These are phyloP conservation scores for Samsoniella hepiali DNA, from an alignment of 2,329 filamentous ascomycete species.

Conservation along the genomic window DNA sequence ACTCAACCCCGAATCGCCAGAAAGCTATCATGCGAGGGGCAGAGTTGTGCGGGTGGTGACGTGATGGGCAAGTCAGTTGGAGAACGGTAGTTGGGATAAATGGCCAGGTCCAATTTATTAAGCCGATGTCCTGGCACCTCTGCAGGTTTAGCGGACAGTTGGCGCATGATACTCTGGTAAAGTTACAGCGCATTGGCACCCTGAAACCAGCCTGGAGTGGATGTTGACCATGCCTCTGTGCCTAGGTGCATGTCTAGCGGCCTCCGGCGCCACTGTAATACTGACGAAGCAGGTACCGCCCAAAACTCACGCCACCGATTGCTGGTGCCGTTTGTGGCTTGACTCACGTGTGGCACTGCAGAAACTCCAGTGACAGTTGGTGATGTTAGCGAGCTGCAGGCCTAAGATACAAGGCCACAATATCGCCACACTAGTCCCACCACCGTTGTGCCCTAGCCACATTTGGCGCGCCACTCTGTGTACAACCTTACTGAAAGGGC, in stretches of 20 bases:
- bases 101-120: background rate
- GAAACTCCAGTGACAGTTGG: background rate
- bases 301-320: background rate
- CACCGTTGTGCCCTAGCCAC: slow-evolving; percentile 8
- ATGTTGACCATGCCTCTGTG: background rate
- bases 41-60: background rate
- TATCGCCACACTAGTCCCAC: slow-evolving; percentile 1
- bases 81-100: background rate
- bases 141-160: background rate
- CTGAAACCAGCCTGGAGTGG: background rate
- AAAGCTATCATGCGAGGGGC: slow-evolving; percentile 6
- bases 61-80: slow-evolving; percentile 3
- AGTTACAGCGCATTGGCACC: background rate
- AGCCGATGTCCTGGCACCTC: background rate
- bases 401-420: background rate
- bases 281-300: background rate
- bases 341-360: slow-evolving; percentile 2
- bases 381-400: background rate
- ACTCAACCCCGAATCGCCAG: background rate
- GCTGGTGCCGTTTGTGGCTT: slow-evolving; percentile 1
- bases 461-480: slow-evolving; percentile 5
- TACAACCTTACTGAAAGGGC: slow-evolving; percentile 16
- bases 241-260: background rate
- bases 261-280: background rate
- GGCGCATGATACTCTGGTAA: background rate